Percentiles rank a stretch among this genome's conserved stretches.
Conservation (phyloP, 2,329 filamentous ascomycete genomes). For the Hypomyces rosellus region DNA sequence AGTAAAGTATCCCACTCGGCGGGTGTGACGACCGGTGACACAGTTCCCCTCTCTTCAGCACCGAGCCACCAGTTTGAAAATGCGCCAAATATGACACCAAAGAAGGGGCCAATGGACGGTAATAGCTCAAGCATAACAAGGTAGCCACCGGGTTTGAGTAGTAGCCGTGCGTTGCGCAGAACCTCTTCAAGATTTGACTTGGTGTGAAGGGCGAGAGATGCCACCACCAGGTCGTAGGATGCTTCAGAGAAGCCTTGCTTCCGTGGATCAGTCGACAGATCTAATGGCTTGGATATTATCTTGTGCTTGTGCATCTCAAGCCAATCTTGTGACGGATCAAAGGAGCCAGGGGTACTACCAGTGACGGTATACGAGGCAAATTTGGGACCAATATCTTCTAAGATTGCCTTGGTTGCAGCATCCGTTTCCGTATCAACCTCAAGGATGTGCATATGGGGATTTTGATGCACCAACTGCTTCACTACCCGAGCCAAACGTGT, state of each 20-base stretch:
- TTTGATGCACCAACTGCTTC: not conserved
- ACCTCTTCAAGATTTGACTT: conserved; percentile 14
- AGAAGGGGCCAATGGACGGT: conserved; percentile 8
- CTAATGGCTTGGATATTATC: conserved; percentile 12
- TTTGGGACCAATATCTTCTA: not conserved
- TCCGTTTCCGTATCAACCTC: conserved; percentile 35
- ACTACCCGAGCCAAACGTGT: not conserved
- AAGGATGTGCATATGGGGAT: conserved; percentile 26
- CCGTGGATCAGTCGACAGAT: not conserved
- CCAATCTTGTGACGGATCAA: conserved; percentile 16
- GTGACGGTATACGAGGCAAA: conserved; percentile 17
- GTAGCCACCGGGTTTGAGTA: conserved; percentile 39
- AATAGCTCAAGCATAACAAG: conserved; percentile 38
- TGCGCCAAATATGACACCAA: conserved; percentile 17
- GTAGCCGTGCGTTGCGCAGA: conserved; percentile 24
- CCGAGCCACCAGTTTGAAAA: conserved; percentile 26
- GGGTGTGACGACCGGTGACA: conserved; percentile 1
- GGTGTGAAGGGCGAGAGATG: conserved; percentile 18
- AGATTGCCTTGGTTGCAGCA: conserved; percentile 13
- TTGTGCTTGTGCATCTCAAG: conserved; percentile 7
- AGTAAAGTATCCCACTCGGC: not conserved
- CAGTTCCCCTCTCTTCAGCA: conserved; percentile 16
- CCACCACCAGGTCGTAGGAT: conserved; percentile 31
- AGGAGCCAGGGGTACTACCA: conserved; percentile 29
- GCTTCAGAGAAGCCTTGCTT: conserved; percentile 23